phyloP scores from a whole-genome alignment of 179 eudicot genomes.

The Spergularia azorica region DNA sequence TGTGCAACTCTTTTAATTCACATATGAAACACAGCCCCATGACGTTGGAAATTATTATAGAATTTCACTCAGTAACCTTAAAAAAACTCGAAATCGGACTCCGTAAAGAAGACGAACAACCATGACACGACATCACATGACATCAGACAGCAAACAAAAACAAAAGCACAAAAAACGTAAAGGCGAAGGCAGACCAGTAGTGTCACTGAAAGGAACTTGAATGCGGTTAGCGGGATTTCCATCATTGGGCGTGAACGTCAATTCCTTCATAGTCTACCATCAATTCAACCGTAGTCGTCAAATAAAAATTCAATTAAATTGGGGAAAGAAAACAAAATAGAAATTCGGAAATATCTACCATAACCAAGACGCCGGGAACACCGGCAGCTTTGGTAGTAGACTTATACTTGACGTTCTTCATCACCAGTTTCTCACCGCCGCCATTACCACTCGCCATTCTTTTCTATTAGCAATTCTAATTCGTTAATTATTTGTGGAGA shows the following conservation, averaged over 20 bases:
- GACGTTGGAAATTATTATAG: too few species aligned
- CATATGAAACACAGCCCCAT: background rate
- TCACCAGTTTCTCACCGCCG: slow-evolving; percentile 21
- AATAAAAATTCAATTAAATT: background rate
- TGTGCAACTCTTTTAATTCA: too few species aligned
- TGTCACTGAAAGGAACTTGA: slow-evolving; percentile 51
- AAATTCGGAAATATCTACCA: slow-evolving; percentile 40
- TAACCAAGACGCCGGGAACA: slow-evolving; percentile 54
- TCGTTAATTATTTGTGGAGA: background rate
- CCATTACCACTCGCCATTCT: slow-evolving; percentile 12
- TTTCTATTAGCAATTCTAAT: background rate
- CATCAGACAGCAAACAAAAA: background rate
- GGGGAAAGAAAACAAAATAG: too few species aligned
- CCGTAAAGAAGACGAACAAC: background rate
- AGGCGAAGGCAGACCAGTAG: slow-evolving; percentile 50
- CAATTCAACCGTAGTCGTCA: too few species aligned
- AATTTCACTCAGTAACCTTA: background rate
- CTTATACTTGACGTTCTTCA: slow-evolving; percentile 66
- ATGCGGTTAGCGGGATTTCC: slow-evolving; percentile 45
- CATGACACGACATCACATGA: background rate
- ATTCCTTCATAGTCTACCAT: slow-evolving; percentile 57
- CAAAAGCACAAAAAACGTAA: background rate
- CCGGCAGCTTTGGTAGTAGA: slow-evolving; percentile 67
- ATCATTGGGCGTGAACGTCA: slow-evolving; percentile 64
- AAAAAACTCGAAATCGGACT: background rate